Percentiles rank a stretch among this genome's conserved stretches.
These are phyloP conservation scores for Mrakia blollopis DNA, from an alignment of 768 basidiomycete genomes.

Conservation along the genomic window DNA sequence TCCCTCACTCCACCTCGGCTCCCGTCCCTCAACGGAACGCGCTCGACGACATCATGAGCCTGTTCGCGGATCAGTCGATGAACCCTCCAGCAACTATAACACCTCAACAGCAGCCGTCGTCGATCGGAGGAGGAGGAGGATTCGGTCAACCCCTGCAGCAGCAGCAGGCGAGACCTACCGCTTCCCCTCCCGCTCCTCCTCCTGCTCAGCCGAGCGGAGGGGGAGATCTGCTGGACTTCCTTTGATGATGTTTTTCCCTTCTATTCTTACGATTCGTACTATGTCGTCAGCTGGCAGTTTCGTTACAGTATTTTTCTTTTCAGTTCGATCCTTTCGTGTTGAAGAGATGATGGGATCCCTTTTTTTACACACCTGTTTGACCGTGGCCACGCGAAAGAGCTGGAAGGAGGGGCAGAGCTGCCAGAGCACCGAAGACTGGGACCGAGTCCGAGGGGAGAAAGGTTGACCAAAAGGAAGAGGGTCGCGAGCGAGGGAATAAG, in stretches of 20 bases:
- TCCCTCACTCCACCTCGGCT: conserved; percentile 1
- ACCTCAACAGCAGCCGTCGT: neutral
- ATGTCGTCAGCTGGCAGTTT: too few species aligned
- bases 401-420: too few species aligned
- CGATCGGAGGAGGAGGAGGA: neutral
- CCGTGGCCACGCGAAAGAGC: too few species aligned
- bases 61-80: conserved; percentile 22
- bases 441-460: too few species aligned
- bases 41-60: conserved; percentile 32
- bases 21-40: conserved; percentile 24
- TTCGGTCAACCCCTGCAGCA: neutral
- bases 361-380: too few species aligned
- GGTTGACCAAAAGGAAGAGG: too few species aligned
- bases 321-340: too few species aligned
- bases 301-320: too few species aligned
- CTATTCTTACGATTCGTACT: neutral
- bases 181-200: neutral
- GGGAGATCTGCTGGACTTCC: conserved; percentile 11
- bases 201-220: neutral
- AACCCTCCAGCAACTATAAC: conserved; percentile 1
- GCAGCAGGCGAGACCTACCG: neutral
- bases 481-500: too few species aligned
- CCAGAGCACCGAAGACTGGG: too few species aligned
- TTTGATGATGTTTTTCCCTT: neutral
- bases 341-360: too few species aligned